These are phyloP conservation scores for Malbranchea cinnamomea DNA, from an alignment of 2,329 filamentous ascomycete species.

Conservation along the genomic window DNA sequence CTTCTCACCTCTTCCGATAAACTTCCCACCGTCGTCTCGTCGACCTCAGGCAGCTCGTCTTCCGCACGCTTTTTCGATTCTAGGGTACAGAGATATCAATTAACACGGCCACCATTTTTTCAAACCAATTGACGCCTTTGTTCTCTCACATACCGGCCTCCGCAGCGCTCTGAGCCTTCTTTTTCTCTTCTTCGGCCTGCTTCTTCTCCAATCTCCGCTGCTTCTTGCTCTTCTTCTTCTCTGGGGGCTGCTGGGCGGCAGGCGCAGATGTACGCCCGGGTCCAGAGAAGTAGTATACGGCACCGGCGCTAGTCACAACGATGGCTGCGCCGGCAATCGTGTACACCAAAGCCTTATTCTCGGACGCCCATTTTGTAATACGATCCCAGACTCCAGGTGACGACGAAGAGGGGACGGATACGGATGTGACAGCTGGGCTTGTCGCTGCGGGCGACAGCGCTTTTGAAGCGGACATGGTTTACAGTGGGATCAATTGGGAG, in stretches of 20 bases:
- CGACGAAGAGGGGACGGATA: constrained; percentile 5
- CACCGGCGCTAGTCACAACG: constrained; percentile 79
- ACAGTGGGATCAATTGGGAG: too few species aligned
- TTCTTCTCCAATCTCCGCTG: constrained; percentile 80
- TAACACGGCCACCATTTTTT: constrained; percentile 11
- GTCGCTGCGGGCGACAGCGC: too few species aligned
- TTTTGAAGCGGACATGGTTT: too few species aligned
- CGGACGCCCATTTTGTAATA: constrained; percentile 78
- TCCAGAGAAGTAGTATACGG: constrained; percentile 70
- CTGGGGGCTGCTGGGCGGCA: constrained; percentile 20
- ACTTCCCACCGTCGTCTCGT: constrained; percentile 32
- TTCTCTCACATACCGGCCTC: constrained; percentile 20
- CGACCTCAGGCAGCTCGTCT: constrained; percentile 53
- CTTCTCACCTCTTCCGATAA: constrained; percentile 36
- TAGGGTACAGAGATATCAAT: constrained; percentile 18
- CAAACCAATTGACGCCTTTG: constrained; percentile 11
- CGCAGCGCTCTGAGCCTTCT: constrained; percentile 30
- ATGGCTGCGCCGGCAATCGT: constrained; percentile 90
- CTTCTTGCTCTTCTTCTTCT: constrained; percentile 73
- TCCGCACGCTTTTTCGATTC: constrained; percentile 38
- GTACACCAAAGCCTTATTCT: constrained; percentile 91
- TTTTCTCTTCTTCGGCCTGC: constrained; percentile 37
- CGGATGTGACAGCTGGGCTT: too few species aligned
- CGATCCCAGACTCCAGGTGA: constrained; percentile 56
- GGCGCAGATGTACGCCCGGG: constrained; percentile 28